Percentiles rank a stretch among this genome's conserved stretches.
Conservation (phyloP, 768 basidiomycete genomes). For the Suillus subaureus region DNA sequence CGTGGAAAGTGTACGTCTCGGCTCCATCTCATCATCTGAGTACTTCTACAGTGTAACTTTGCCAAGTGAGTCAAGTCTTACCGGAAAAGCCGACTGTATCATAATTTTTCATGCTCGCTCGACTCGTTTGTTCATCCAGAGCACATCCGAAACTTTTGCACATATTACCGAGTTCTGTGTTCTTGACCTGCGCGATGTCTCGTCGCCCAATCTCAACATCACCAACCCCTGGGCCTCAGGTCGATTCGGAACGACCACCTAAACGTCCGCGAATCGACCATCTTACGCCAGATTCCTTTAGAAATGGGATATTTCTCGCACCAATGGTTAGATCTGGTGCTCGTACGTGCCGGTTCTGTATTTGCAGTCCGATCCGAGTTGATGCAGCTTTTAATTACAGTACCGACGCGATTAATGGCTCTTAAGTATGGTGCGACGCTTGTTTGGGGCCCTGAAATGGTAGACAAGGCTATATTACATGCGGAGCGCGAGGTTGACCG, state of each 20-base stretch:
- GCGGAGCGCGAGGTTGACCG: conserved; percentile 83
- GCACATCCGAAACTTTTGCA: neutral
- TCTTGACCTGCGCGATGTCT: conserved; percentile 40
- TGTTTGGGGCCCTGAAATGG: conserved; percentile 96
- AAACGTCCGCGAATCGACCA: conserved; percentile 62
- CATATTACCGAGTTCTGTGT: neutral
- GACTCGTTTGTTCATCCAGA: neutral
- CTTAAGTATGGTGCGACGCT: conserved; percentile 92
- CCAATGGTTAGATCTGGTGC: conserved; percentile 98
- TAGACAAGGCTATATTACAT: conserved; percentile 95
- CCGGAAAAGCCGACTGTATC: neutral
- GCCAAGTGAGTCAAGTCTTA: neutral
- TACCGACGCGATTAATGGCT: conserved; percentile 83
- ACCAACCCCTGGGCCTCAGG: conserved; percentile 33
- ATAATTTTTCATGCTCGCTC: neutral
- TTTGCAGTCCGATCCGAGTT: neutral
- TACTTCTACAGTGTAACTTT: neutral
- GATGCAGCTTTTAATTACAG: conserved; percentile 42
- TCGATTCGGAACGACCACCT: conserved; percentile 27
- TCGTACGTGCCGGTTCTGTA: conserved; percentile 50
- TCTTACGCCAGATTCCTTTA: conserved; percentile 75
- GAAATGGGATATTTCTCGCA: conserved; percentile 90
- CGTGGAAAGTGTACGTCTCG: neutral
- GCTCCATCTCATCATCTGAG: neutral
- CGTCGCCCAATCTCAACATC: conserved; percentile 54